Evolutionary conservation across 352 stramenopile genomes (phyloP).

Genomic region (Phytophthora ramorum): DNA sequence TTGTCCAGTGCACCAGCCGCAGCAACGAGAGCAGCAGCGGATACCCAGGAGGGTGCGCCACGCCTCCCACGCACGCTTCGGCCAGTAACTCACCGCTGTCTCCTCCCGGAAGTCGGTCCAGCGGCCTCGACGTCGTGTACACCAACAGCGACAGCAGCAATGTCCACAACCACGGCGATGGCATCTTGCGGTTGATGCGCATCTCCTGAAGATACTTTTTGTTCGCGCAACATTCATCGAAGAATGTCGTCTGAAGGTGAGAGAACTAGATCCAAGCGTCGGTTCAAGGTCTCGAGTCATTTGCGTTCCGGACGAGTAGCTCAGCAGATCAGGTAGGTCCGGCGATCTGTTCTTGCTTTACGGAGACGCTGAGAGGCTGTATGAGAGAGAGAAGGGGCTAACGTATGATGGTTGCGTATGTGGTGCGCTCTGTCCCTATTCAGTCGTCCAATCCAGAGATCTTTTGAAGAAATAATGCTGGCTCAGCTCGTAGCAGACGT

Average conservation of each 20-base stretch:
- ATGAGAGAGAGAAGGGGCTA: too few relatives aligned
- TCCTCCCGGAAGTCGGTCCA: constrained; percentile 68
- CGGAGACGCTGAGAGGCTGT: too few relatives aligned
- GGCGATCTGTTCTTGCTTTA: neutral
- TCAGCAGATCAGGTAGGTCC: constrained; percentile 1
- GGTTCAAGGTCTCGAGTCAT: constrained; percentile 27
- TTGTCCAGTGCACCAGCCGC: constrained; percentile 18
- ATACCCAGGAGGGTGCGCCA: constrained; percentile 93
- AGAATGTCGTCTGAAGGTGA: constrained; percentile 11
- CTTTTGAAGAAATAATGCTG: constrained; percentile 21
- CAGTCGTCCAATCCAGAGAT: too few relatives aligned
- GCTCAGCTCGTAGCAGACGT: constrained; percentile 91
- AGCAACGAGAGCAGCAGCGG: constrained; percentile 88
- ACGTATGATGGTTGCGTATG: too few relatives aligned
- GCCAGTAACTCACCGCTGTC: constrained; percentile 92
- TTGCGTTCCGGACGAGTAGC: constrained; percentile 14
- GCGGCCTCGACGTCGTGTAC: constrained; percentile 29
- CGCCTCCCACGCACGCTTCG: constrained; percentile 91
- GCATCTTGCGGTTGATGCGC: constrained; percentile 16
- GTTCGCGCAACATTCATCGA: constrained; percentile 1
- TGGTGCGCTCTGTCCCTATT: too few relatives aligned
- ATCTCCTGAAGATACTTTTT: constrained; percentile 24
- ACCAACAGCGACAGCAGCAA: constrained; percentile 18
- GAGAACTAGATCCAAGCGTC: constrained; percentile 10
- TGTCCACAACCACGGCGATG: constrained; percentile 39